phyloP scores from a whole-genome alignment of 306 rosid genomes.

The Cucumis melo region DNA sequence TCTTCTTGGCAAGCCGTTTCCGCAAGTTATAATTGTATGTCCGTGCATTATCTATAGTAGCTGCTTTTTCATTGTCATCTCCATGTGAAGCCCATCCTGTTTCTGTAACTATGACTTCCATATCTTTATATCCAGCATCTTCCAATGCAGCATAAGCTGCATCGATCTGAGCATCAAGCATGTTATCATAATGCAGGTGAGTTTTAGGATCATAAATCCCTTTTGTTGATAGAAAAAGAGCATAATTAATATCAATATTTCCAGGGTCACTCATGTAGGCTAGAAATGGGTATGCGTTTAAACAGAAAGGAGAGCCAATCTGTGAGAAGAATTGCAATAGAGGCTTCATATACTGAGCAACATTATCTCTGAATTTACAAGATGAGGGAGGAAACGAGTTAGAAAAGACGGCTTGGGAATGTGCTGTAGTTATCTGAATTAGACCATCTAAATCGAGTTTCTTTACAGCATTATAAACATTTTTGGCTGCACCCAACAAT shows the following conservation, averaged over 20 bases:
- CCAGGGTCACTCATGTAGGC: slow-evolving; percentile 48
- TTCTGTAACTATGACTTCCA: slow-evolving; percentile 81
- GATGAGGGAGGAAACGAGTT: slow-evolving; percentile 84
- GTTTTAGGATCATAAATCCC: slow-evolving; percentile 56
- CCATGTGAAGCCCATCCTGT: slow-evolving; percentile 94
- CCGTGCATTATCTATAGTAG: slow-evolving; percentile 56
- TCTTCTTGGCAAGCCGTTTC: slow-evolving; percentile 77
- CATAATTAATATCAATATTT: slow-evolving; percentile 69
- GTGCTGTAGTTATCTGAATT: slow-evolving; percentile 67
- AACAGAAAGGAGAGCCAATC: slow-evolving; percentile 79
- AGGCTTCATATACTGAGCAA: slow-evolving; percentile 72
- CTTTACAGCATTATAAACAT: slow-evolving; percentile 56
- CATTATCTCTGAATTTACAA: slow-evolving; percentile 41
- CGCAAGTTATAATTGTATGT: slow-evolving; percentile 73
- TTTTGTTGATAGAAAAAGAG: slow-evolving; percentile 57
- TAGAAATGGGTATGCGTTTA: slow-evolving; percentile 79
- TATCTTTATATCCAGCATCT: slow-evolving; percentile 55
- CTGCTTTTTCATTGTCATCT: slow-evolving; percentile 52
- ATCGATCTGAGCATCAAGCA: slow-evolving; percentile 97
- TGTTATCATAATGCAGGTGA: slow-evolving; percentile 67
- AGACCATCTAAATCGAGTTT: slow-evolving; percentile 30
- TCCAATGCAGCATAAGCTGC: slow-evolving; percentile 80
- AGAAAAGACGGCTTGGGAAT: slow-evolving; percentile 59
- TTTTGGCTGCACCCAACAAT: slow-evolving; percentile 67
- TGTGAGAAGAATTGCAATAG: slow-evolving; percentile 70